Percentiles rank a stretch among this genome's conserved stretches.
phyloP scores from a whole-genome alignment of 2,329 filamentous ascomycete species.

The Diaporthe australafricana region DNA sequence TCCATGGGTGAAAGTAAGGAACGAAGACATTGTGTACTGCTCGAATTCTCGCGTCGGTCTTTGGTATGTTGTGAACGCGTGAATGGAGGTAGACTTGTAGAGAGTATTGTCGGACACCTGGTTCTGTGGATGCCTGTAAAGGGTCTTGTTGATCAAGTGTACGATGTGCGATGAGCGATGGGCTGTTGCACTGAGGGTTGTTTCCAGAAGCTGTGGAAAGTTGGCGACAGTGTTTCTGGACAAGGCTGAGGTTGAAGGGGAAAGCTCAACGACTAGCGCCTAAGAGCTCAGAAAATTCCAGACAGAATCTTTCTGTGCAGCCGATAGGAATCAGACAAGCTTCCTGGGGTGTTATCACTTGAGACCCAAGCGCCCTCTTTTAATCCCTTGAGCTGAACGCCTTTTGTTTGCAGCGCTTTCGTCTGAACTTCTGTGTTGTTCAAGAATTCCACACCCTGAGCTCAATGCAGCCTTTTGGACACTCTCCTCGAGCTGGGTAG shows the following conservation, averaged over 20 bases:
- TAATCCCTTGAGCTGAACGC: neutral
- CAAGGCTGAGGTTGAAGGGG: neutral
- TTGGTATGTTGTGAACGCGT: neutral
- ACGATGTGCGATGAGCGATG: too few species aligned
- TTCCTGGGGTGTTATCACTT: neutral
- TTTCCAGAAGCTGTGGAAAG: too few species aligned
- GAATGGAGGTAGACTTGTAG: too few species aligned
- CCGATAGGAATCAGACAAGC: neutral
- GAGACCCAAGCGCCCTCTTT: neutral
- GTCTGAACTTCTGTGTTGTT: neutral
- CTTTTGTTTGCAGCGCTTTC: neutral
- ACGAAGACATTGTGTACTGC: slow-evolving; percentile 11
- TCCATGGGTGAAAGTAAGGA: slow-evolving; percentile 9
- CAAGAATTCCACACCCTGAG: neutral
- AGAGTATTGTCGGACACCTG: too few species aligned
- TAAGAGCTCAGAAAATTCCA: neutral
- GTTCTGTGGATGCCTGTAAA: too few species aligned
- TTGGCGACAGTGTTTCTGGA: too few species aligned
- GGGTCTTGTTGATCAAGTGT: too few species aligned
- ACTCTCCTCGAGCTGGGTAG: neutral
- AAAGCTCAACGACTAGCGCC: neutral
- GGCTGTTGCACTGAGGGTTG: neutral
- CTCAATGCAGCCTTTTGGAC: too few species aligned
- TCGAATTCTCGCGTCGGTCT: too few species aligned
- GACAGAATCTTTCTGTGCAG: neutral